Evolutionary conservation across 371 early-diverging fungal species (phyloP).

Genomic region (Coemansia sp.): DNA sequence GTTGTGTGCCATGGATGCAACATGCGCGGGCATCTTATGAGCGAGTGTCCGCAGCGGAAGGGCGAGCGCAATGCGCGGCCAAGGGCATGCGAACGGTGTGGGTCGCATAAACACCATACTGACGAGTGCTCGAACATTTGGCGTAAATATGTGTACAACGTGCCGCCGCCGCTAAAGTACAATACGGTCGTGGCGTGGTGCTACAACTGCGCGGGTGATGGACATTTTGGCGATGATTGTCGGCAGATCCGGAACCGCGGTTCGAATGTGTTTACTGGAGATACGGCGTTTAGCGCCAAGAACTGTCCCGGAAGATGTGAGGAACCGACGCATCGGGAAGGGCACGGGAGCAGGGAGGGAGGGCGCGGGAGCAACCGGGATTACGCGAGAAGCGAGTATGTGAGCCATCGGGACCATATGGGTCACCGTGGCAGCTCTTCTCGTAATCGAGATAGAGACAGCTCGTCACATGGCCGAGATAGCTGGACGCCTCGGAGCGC

Average conservation of each 20-base stretch:
- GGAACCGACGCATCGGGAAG: not conserved
- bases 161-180: slow-evolving; percentile 11
- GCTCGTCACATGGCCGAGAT: not conserved
- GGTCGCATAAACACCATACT: slow-evolving; percentile 32
- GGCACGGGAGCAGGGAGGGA: not conserved
- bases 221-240: slow-evolving; percentile 51
- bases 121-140: slow-evolving; percentile 51
- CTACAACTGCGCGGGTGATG: slow-evolving; percentile 44
- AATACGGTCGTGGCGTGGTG: slow-evolving; percentile 39
- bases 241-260: slow-evolving; percentile 3
- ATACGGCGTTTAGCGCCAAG: slow-evolving; percentile 22
- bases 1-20: slow-evolving; percentile 50
- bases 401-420: not conserved
- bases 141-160: slow-evolving; percentile 42
- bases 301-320: slow-evolving; percentile 31
- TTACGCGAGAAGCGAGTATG: not conserved
- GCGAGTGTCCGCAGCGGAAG: slow-evolving; percentile 40
- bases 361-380: not conserved
- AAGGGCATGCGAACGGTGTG: slow-evolving; percentile 34
- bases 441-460: no score
- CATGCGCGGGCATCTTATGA: slow-evolving; percentile 47
- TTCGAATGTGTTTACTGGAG: slow-evolving; percentile 10
- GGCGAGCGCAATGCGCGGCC: not conserved
- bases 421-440: not conserved
- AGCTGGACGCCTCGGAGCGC: not conserved